phyloP scores from a whole-genome alignment of 2,329 filamentous ascomycete species.

The Alternaria alternata region DNA sequence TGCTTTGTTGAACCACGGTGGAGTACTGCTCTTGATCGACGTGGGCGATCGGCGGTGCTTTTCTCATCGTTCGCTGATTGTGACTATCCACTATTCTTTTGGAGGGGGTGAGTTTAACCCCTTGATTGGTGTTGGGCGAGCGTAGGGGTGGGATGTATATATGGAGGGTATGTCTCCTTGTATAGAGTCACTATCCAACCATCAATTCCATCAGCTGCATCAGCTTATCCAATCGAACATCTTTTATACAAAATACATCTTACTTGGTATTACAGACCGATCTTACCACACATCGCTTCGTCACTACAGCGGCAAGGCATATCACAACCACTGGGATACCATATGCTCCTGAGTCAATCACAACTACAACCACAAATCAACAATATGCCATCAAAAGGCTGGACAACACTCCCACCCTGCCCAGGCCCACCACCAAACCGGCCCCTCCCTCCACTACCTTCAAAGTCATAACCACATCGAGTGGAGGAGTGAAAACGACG shows the following conservation, averaged over 20 bases:
- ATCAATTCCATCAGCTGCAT: background rate
- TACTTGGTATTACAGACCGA: background rate
- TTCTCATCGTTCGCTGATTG: slow-evolving; percentile 6
- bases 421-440: slow-evolving; percentile 6
- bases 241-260: background rate
- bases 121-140: slow-evolving; percentile 3
- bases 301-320: background rate
- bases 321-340: background rate
- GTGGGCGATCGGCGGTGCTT: slow-evolving; percentile 1
- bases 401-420: slow-evolving; percentile 1
- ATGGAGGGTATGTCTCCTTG: slow-evolving; percentile 1
- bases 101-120: slow-evolving; percentile 1
- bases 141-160: slow-evolving; percentile 1
- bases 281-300: background rate
- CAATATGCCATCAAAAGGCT: slow-evolving; percentile 6
- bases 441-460: background rate
- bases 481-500: background rate
- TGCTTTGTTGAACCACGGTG: slow-evolving; percentile 4
- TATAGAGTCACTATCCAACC: background rate
- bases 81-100: slow-evolving; percentile 4
- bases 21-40: slow-evolving; percentile 2
- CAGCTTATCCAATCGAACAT: background rate
- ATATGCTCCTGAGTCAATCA: background rate
- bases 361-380: background rate
- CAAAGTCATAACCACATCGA: background rate